These are phyloP conservation scores for Botrytis galanthina DNA, from an alignment of 2,329 filamentous ascomycete species.

Conservation along the genomic window DNA sequence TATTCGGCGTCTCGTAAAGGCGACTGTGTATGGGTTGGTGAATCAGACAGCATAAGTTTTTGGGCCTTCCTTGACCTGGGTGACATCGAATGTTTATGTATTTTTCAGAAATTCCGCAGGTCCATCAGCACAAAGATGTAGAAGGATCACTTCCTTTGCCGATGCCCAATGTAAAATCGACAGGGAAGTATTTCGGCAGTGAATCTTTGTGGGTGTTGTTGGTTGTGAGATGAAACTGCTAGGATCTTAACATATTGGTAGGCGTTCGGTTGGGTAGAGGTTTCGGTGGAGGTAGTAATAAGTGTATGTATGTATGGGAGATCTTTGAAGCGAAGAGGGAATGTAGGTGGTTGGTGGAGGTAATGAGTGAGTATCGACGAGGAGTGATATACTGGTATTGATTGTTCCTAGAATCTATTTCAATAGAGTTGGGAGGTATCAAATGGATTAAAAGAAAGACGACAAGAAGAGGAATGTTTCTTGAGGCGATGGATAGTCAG, in stretches of 20 bases:
- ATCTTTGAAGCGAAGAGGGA: constrained; percentile 5
- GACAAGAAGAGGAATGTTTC: not conserved
- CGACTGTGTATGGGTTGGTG: constrained; percentile 10
- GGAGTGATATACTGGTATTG: not conserved
- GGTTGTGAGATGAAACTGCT: not conserved
- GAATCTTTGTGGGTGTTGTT: not conserved
- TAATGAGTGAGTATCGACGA: not conserved
- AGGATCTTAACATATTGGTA: constrained; percentile 6
- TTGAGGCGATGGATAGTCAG: not conserved
- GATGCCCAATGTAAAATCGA: not conserved
- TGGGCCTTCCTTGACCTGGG: constrained; percentile 12
- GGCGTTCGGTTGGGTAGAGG: not conserved
- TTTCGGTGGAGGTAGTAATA: not conserved
- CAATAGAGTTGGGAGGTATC: not conserved
- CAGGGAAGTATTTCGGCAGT: not conserved
- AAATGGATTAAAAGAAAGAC: not conserved
- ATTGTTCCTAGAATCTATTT: not conserved
- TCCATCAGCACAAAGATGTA: not conserved
- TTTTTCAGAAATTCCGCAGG: not conserved
- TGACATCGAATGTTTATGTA: constrained; percentile 11
- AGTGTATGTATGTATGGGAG: constrained; percentile 10
- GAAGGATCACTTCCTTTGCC: not conserved
- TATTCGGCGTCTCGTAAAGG: constrained; percentile 1
- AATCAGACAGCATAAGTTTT: constrained; percentile 19
- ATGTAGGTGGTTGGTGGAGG: not conserved